Evolutionary conservation across 345 rosid species (phyloP), one percentile per base, ranked within the genome.

Genomic region (Carallia pectinifolia): DNA sequence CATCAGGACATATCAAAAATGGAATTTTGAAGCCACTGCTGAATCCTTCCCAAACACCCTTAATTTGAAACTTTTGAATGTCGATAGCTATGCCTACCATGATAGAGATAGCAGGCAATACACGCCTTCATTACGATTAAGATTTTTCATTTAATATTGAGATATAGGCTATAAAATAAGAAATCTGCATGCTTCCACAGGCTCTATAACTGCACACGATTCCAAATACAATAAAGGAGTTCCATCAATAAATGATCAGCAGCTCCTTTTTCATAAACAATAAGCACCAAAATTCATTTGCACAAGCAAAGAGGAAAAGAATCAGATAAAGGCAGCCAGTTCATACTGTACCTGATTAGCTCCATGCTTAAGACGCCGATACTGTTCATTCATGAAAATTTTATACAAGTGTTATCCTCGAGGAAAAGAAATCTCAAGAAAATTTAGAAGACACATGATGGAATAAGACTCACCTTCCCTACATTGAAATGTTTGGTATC

Each of bases 331-430:
- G 39, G 61, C 1, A 33, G 39, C 53, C n/a, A 52, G 15, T 34
- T 30, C 15, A 74, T 67, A 38, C 13, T n/a, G 29, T 83, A 96
- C 99, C 97, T 80, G 86, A 76, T 90, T 96, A 77, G 76, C 79
- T 79, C 99, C 99, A 79, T 81, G 98, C 85, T 92, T 96, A 77
- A 96, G 97, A 74, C 99, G 98, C 16, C 99, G 97, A 79, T 96
- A 96, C 99, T 96, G 97, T 76, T 15, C 12, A 44, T 13, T 44
- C 50, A 44, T 1, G 4, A 15, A 44, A 44, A 44, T 13, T 34
- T 47, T n/a, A 56, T 56, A 2, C 4, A 37, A 33, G 29, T 53
- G 6, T 37, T 30, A 5, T 67, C 50, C 44, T 17, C 52, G 34
- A 53, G 1, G 55, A 62, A 30, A 66, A 38, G 19, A 81, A 59